Conservation (phyloP, 208 protist genomes). For the Leptomonas pyrrhocoris region DNA sequence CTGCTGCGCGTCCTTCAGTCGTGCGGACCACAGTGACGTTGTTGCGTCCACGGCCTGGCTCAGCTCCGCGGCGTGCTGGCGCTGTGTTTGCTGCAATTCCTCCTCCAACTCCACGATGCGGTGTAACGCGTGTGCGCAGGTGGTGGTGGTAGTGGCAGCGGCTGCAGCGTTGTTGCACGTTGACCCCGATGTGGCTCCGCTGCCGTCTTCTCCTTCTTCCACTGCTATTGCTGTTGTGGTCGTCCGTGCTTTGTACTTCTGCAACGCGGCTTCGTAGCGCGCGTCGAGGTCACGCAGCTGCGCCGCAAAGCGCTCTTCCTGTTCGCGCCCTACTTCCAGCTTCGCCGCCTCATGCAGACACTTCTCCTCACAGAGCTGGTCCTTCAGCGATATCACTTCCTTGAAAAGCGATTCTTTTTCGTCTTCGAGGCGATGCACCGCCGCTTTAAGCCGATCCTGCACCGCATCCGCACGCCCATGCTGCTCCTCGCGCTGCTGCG, state of each 20-base stretch:
- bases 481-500: slow-evolving; percentile 11
- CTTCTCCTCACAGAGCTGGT: neutral
- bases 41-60: slow-evolving; percentile 17
- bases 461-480: slow-evolving; percentile 34
- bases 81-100: slow-evolving; percentile 21
- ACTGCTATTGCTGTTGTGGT: neutral
- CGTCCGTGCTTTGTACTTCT: slow-evolving; percentile 13
- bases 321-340: neutral
- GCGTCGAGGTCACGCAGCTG: slow-evolving; percentile 14
- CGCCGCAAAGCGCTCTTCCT: slow-evolving; percentile 6
- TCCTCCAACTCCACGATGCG: slow-evolving; percentile 28
- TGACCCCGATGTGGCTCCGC: no score
- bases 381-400: slow-evolving; percentile 16
- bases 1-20: slow-evolving; percentile 12
- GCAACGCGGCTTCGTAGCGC: slow-evolving; percentile 13
- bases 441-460: slow-evolving; percentile 6
- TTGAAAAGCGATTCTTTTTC: slow-evolving; percentile 11
- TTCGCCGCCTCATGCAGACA: slow-evolving; percentile 25
- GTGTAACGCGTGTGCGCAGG: slow-evolving; percentile 13
- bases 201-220: no score
- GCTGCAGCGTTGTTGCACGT: no score
- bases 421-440: slow-evolving; percentile 25
- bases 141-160: neutral
- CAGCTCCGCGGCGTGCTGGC: slow-evolving; percentile 10
- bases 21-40: slow-evolving; percentile 11